phyloP scores from a whole-genome alignment of 1,284 basidiomycete genomes.

The Mycena citricolor region DNA sequence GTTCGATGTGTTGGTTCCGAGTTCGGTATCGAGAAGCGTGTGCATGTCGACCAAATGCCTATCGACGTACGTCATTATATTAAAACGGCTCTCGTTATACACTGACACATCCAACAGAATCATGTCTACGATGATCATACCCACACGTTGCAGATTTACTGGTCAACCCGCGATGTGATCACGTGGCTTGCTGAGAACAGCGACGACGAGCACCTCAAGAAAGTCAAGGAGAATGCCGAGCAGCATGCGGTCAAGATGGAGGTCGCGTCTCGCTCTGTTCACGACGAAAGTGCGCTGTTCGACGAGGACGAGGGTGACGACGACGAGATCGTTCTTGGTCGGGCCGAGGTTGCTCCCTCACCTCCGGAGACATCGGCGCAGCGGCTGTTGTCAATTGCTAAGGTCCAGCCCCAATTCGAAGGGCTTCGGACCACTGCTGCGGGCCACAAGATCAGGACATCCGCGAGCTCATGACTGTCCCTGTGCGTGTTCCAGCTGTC shows the following conservation, averaged over 20 bases:
- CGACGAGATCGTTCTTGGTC: slow-evolving; percentile 79
- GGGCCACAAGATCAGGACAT: slow-evolving; percentile 94
- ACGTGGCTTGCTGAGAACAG: slow-evolving; percentile 92
- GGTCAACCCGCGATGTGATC: slow-evolving; percentile 90
- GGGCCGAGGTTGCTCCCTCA: slow-evolving; percentile 44
- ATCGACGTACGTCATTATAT: slow-evolving; percentile 69
- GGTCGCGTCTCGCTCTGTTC: slow-evolving; percentile 73
- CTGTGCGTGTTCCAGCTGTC: slow-evolving; percentile 72
- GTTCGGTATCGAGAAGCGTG: slow-evolving; percentile 97
- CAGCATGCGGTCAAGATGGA: slow-evolving; percentile 86
- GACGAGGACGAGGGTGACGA: slow-evolving; percentile 80
- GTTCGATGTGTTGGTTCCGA: slow-evolving; percentile 92
- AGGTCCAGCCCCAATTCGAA: slow-evolving; percentile 74
- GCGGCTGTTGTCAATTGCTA: slow-evolving; percentile 72
- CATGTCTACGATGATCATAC: slow-evolving; percentile 92
- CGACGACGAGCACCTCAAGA: slow-evolving; percentile 91
- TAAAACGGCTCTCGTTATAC: slow-evolving; percentile 6
- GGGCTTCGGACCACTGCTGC: slow-evolving; percentile 68
- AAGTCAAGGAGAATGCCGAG: slow-evolving; percentile 86
- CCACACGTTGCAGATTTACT: slow-evolving; percentile 88
- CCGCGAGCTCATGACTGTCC: slow-evolving; percentile 85
- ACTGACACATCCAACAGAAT: slow-evolving; percentile 51
- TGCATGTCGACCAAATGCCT: slow-evolving; percentile 98
- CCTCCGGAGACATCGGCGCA: slow-evolving; percentile 70
- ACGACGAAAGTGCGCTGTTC: slow-evolving; percentile 86